These are phyloP conservation scores for Salix brachista DNA, from an alignment of 345 rosid species.

Conservation along the genomic window DNA sequence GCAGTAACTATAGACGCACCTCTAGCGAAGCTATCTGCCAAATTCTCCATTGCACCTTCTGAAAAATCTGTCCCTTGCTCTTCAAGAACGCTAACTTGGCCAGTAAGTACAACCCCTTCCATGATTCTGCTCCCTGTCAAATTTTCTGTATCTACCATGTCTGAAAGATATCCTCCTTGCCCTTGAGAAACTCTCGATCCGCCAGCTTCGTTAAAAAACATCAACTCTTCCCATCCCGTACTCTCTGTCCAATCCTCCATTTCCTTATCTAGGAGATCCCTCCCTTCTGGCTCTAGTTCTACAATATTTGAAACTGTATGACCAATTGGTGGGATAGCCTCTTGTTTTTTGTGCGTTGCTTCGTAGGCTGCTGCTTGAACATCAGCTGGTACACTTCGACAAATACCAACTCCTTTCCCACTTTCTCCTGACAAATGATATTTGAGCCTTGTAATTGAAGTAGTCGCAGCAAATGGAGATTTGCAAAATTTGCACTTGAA, in stretches of 20 bases:
- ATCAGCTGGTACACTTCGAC: background rate
- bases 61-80: background rate
- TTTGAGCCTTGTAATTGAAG: constrained; percentile 4
- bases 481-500: background rate
- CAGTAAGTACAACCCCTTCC: background rate
- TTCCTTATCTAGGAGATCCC: background rate
- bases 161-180: background rate
- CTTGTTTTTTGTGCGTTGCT: background rate
- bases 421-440: background rate
- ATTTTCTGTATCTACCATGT: background rate
- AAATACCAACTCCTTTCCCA: background rate
- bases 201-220: background rate
- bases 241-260: background rate
- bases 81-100: background rate
- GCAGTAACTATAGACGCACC: background rate
- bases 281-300: background rate
- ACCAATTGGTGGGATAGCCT: background rate
- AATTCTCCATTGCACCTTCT: background rate
- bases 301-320: background rate
- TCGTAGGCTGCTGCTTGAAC: background rate
- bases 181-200: background rate
- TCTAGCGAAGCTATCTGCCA: background rate
- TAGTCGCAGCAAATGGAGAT: background rate
- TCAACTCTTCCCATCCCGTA: background rate
- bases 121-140: background rate